These are phyloP conservation scores for Fusarium lateritium DNA, from an alignment of 2,329 filamentous ascomycete genomes.

Conservation along the genomic window DNA sequence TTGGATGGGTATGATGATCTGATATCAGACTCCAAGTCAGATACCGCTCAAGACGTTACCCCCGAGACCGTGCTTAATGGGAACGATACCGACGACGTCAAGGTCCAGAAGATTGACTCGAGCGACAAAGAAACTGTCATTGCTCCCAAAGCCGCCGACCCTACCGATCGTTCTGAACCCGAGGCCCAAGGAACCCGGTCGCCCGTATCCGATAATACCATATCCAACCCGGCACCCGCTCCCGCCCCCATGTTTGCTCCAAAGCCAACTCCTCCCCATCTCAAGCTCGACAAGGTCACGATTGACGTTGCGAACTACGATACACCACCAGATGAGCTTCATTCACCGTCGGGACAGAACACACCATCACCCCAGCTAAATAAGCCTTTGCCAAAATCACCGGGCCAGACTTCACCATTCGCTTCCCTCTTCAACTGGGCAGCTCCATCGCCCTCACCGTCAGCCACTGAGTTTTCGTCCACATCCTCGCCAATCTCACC, in stretches of 20 bases:
- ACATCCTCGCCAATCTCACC: conserved; percentile 68
- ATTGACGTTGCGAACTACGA: conserved; percentile 49
- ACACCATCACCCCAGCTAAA: conserved; percentile 60
- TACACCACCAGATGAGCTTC: conserved; percentile 41
- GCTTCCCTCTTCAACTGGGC: conserved; percentile 69
- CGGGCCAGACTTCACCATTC: conserved; percentile 63
- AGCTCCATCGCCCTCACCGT: conserved; percentile 62
- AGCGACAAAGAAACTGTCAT: conserved; percentile 42
- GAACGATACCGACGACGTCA: conserved; percentile 48
- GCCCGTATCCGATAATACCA: conserved; percentile 54
- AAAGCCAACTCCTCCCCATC: conserved; percentile 67
- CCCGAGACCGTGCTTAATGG: conserved; percentile 48
- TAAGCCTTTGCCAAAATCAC: conserved; percentile 70
- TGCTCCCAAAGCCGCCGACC: conserved; percentile 30
- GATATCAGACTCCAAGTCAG: conserved; percentile 55
- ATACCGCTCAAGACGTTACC: conserved; percentile 46
- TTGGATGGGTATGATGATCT: conserved; percentile 62
- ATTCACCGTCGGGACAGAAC: conserved; percentile 50
- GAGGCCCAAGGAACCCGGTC: conserved; percentile 50
- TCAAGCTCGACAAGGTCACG: conserved; percentile 64
- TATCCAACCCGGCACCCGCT: conserved; percentile 58
- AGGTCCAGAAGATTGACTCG: conserved; percentile 38
- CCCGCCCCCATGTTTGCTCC: conserved; percentile 65
- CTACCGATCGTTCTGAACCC: conserved; percentile 18
- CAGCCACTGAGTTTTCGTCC: conserved; percentile 67